phyloP scores from a whole-genome alignment of 495 filamentous ascomycete species.

The Penicillium waksmanii region DNA sequence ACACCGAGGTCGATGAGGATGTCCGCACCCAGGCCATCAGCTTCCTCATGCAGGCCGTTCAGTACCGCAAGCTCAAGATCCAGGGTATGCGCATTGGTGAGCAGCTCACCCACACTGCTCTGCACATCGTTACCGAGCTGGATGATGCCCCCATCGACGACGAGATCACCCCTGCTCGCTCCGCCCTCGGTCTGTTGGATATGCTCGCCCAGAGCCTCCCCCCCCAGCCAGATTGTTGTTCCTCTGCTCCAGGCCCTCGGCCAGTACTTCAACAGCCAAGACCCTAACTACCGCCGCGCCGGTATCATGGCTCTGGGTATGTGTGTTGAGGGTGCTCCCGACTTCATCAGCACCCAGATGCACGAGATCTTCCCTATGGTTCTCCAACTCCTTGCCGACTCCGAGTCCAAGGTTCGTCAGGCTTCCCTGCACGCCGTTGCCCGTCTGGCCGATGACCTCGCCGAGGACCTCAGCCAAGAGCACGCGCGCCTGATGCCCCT shows the following conservation, averaged over 20 bases:
- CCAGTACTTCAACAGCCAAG: conserved; percentile 69
- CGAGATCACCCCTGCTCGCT: conserved; percentile 84
- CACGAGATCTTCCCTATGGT: conserved; percentile 83
- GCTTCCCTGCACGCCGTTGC: conserved; percentile 85
- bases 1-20: conserved; percentile 77
- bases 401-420: conserved; percentile 78
- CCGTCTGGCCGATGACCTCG: conserved; percentile 87
- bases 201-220: conserved; percentile 85
- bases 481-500: conserved; percentile 82
- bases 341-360: conserved; percentile 91
- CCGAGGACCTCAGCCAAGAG: conserved; percentile 81
- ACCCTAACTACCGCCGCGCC: conserved; percentile 82
- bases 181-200: conserved; percentile 87
- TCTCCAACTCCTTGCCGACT: conserved; percentile 81
- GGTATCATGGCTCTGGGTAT: conserved; percentile 91
- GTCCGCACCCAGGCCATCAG: conserved; percentile 85
- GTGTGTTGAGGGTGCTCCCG: conserved; percentile 94
- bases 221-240: conserved; percentile 89
- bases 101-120: conserved; percentile 79
- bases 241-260: conserved; percentile 85
- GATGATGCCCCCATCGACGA: conserved; percentile 76
- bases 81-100: conserved; percentile 82
- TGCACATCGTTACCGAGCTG: conserved; percentile 88
- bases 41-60: conserved; percentile 90
- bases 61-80: conserved; percentile 93